Conservation (phyloP, 2,329 filamentous ascomycete genomes). For the Colletotrichum liriopes region DNA sequence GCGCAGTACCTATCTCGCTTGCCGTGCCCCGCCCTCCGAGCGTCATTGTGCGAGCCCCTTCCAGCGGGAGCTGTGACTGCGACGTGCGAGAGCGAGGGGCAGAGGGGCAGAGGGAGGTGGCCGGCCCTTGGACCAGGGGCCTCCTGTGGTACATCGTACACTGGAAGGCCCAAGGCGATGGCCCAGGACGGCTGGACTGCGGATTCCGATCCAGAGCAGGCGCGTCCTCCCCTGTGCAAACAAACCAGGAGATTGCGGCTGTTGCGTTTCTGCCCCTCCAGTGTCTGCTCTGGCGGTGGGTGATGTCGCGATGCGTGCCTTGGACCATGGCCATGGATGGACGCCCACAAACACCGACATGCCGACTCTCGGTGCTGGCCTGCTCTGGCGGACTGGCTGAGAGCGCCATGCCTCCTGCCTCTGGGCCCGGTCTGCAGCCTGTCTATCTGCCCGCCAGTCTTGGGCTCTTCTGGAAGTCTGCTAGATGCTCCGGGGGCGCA, state of each 20-base stretch:
- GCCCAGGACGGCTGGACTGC: neutral
- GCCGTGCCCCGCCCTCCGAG: constrained; percentile 29
- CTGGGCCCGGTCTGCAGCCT: neutral
- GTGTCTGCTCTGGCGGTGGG: constrained; percentile 1
- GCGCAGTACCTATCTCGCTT: constrained; percentile 10
- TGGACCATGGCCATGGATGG: neutral
- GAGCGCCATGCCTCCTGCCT: neutral
- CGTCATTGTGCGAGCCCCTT: constrained; percentile 25
- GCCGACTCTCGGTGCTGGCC: neutral
- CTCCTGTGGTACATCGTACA: no score
- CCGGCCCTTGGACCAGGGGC: neutral
- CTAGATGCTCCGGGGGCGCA: constrained; percentile 8
- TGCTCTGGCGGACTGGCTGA: neutral
- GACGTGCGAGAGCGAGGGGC: neutral
- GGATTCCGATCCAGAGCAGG: neutral
- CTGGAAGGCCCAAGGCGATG: neutral
- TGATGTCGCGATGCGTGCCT: no score
- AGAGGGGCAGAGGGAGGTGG: neutral
- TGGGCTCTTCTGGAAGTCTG: constrained; percentile 28
- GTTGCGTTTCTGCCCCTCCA: neutral
- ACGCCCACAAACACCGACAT: neutral
- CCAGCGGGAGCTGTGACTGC: no score
- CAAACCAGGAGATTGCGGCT: neutral
- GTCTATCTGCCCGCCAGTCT: neutral
- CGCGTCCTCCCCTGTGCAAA: neutral